Base-by-base conservation (phyloP, 345 rosid genomes). In the Barbarea vulgaris region DNA sequence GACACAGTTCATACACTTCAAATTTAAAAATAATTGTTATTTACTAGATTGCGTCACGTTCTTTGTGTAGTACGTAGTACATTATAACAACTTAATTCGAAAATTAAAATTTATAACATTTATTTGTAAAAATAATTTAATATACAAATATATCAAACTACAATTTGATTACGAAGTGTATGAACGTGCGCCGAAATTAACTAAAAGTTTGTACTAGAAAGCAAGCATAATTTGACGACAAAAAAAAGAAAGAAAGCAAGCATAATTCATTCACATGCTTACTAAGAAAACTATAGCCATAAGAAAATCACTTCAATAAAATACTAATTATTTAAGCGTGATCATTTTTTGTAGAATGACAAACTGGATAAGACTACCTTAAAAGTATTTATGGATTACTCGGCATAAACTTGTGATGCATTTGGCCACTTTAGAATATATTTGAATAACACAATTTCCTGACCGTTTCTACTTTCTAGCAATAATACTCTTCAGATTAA, bases 261-360 rank as follows among this genome's bases (percentile, higher is more conserved):
- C 69, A 76, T 76, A 42, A 68, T 69, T 76, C 74, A 52, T 41
- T 62, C 75, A 63, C 80, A 76, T 62, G 80, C 70, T 30, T 34
- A 57, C 15, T 44, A 14, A 9, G 33, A 1, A 24, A 41, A 46
- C 70, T 69, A 44, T 62, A 76, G 75, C 57, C 47, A 53, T 54
- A 11, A 53, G 27, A 33, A 17, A 41, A 76, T 9, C 17, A 61
- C 13, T 28, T 41, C 34, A n/a, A 58, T 53, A 7, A 13, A 41
- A 60, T 76, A 62, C 63, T 21, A 47, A 18, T 21, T 13, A 37
- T 18, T 14, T 59, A 27, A 31, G 58, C 19, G 24, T 75, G 19
- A 67, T 57, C 5, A 58, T 57, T 17, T 17, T 62, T 24, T n/a
- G 63, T 52, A 27, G 12, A 62, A 15, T 59, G 10, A 25, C 59